These are phyloP conservation scores for Geotrichum europaeum DNA, from an alignment of 1,139 yeast genomes.

Conservation along the genomic window DNA sequence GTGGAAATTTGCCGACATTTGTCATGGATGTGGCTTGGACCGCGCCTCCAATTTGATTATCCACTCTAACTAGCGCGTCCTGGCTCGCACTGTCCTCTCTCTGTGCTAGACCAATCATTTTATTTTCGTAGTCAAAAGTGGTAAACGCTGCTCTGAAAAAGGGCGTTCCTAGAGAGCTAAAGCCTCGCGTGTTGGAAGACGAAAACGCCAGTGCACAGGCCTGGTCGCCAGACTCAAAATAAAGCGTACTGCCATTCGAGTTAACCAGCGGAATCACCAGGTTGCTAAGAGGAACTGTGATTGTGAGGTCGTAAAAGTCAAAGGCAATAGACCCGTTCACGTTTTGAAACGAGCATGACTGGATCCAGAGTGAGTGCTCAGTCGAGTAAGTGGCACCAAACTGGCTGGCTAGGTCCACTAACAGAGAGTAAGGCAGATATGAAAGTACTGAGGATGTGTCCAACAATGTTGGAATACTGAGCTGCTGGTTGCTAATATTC, in stretches of 20 bases:
- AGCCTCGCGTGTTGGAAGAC: conserved; percentile 50
- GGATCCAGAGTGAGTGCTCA: conserved; percentile 54
- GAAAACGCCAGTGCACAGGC: conserved; percentile 61
- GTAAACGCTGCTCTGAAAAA: conserved; percentile 52
- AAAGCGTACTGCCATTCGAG: conserved; percentile 34
- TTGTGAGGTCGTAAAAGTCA: conserved; percentile 46
- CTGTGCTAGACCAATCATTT: conserved; percentile 52
- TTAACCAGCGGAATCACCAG: conserved; percentile 43
- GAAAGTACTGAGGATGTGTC: conserved; percentile 53
- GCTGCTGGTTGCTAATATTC: conserved; percentile 1
- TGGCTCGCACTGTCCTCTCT: conserved; percentile 4
- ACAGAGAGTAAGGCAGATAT: conserved; percentile 52
- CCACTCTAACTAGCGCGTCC: background rate
- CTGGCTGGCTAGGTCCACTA: conserved; percentile 66
- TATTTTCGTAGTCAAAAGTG: conserved; percentile 62
- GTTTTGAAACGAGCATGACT: conserved; percentile 51
- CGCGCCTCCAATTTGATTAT: conserved; percentile 3
- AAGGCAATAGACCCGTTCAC: conserved; percentile 52
- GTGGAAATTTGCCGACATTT: conserved; percentile 8
- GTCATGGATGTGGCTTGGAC: conserved; percentile 3
- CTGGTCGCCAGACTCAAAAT: conserved; percentile 43
- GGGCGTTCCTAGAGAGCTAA: conserved; percentile 54
- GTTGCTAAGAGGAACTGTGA: conserved; percentile 51
- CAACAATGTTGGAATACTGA: conserved; percentile 49
- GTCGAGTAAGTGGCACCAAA: conserved; percentile 60